Base-by-base conservation (phyloP, 768 basidiomycete species). In the Lyophyllum decastes region DNA sequence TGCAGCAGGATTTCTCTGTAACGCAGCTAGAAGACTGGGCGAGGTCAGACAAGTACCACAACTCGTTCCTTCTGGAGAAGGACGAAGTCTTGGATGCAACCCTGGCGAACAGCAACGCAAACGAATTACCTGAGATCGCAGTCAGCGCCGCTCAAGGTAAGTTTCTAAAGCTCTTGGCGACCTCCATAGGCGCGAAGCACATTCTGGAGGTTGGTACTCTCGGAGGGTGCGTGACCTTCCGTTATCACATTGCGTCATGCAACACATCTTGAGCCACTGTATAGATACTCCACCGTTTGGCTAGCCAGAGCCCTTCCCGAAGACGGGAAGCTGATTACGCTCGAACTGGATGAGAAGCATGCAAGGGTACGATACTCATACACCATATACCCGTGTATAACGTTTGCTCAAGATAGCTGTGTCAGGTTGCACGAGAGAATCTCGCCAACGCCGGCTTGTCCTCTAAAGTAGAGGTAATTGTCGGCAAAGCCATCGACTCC, bases 171-270 rank as follows among this genome's bases (percentile, higher is more conserved):
- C 74, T 88, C 6, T 58, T 86, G 34, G 82, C 77, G 5, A 70
- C 71, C 43, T 78, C 82, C 2, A 76, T 84, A 33, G 69, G 76
- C 14, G 86, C 85, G 40, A 84, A 82, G 72, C 71, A 78, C 55
- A 75, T 87, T 17, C 68, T 90, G 44, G 87, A 88, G 64, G 80
- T 90, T 48, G 88, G 87, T 0, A 88, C 87, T 7, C 74, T 88
- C 14, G 86, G 84, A 61, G 88, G 86, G 86, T 87, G 60, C 49
- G 67, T 63, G 22, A 30, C 4, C 19, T 35, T 43, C 41, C 49
- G 22, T n/a, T 38, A 10, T 21, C 19, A 17, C 43, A 14, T 34
- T 53, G 10, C 49, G 41, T 21, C 24, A 4, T 30, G 1, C 7
- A 21, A 8, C 8, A 22, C 55, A 21, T 47, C 38, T 43, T 26